Base-by-base conservation (phyloP, 2,329 filamentous ascomycete genomes). In the Eutypa lata region DNA sequence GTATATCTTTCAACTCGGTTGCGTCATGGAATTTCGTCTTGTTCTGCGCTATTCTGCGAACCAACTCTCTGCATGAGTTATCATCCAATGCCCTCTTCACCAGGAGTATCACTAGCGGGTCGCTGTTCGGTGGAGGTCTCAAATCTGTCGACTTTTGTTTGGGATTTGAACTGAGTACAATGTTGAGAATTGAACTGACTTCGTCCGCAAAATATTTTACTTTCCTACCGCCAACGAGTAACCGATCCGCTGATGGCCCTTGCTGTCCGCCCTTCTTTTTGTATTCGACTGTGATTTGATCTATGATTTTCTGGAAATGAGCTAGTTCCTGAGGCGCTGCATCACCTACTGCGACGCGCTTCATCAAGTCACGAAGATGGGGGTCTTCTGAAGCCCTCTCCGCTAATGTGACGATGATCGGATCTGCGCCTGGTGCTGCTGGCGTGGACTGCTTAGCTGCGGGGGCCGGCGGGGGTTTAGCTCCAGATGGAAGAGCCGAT, bases 241-340 rank as follows among this genome's bases (percentile, higher is more conserved):
- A 68, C 49, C 76, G 70, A 51, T 84, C 80, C 1, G 81, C 79
- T 4, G 80, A 78, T 7, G 81, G 80, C 0, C 77, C 79, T 48
- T 78, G 74, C 38, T 77, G 73, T 0, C 72, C 73, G 7, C 78
- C 77, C 38, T 73, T 81, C 40, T 72, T 76, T 60, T 78, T 79
- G 59, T 81, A 81, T 55, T 84, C 80, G 1, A 70, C 70, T 2
- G 87, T 91, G 52, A 94, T 80, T 65, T 91, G 85, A 62, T 91
- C 88, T 56, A 94, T 94, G 42, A 94, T 89, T 47, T 79, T 80
- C 66, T 94, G 90, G 61, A 94, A 94, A 56, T 86, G 82, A 46
- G 84, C 83, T 13, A 94, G 73, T 66, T 94, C 88, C 14, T 84
- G 81, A 37, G 83, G 80, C 13, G 82, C 84, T 0, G 90, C 90